A percentile compares a stretch with the other conserved stretches of the same genome.
phyloP scores from a whole-genome alignment of 495 filamentous ascomycete species.

The Parmelia sp. region DNA sequence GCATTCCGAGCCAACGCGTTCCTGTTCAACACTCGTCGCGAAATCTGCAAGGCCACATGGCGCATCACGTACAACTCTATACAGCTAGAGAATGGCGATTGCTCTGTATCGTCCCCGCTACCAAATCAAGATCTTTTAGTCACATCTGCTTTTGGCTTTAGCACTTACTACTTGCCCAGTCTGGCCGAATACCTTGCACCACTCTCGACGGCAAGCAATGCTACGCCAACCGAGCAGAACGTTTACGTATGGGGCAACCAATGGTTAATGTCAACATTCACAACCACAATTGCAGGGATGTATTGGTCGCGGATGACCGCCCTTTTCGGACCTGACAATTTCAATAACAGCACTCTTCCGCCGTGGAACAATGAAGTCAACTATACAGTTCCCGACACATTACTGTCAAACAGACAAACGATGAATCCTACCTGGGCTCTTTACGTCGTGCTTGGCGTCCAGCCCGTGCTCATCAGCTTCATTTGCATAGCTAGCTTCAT shows the following conservation, averaged over 20 bases:
- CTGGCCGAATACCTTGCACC: constrained; percentile 13
- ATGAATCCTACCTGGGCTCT: constrained; percentile 9
- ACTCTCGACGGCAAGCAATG: background rate
- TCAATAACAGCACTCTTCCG: background rate
- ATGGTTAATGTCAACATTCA: constrained; percentile 11
- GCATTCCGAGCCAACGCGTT: constrained; percentile 3
- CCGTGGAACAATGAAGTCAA: background rate
- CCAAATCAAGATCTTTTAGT: constrained; percentile 13
- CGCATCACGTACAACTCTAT: constrained; percentile 10
- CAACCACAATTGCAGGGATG: constrained; percentile 8
- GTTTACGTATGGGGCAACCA: background rate
- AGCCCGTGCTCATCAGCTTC: constrained; percentile 2
- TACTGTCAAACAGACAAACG: background rate
- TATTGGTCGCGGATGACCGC: constrained; percentile 15
- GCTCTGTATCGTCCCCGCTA: background rate
- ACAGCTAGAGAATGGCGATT: constrained; percentile 6
- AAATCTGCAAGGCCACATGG: constrained; percentile 14
- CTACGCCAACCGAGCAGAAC: background rate
- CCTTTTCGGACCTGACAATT: background rate
- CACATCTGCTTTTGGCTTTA: background rate
- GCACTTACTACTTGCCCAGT: background rate
- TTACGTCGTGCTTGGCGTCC: constrained; percentile 3
- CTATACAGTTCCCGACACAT: constrained; percentile 1
- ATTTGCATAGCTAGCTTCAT: constrained; percentile 2
- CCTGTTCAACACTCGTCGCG: constrained; percentile 8